A percentile compares a stretch with the other conserved stretches of the same genome.
Evolutionary conservation across 805 yeast genomes (phyloP).

Genomic region (Peterozyma toletana): DNA sequence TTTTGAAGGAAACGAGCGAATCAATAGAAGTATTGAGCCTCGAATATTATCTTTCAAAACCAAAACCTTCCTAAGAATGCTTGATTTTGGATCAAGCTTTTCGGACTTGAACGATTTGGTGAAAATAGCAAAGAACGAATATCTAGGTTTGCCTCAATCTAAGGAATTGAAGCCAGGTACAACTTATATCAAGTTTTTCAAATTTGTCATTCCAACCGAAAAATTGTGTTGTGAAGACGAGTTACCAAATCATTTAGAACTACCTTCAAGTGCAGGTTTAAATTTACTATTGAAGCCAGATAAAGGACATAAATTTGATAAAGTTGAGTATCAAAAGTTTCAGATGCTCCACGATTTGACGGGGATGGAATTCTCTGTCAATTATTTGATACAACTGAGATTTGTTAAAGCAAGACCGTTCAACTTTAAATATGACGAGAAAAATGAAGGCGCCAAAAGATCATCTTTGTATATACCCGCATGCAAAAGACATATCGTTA

Average conservation of each 20-base stretch:
- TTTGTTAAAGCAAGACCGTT: neutral
- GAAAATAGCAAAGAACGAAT: conserved; percentile 17
- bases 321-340: neutral
- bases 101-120: conserved; percentile 19
- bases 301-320: neutral
- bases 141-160: conserved; percentile 35
- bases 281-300: neutral
- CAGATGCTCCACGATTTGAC: neutral
- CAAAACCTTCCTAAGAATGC: conserved; percentile 51
- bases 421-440: neutral
- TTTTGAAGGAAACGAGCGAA: conserved; percentile 3
- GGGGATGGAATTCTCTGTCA: neutral
- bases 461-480: neutral
- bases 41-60: conserved; percentile 18
- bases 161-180: conserved; percentile 36
- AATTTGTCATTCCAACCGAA: conserved; percentile 45
- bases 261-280: neutral
- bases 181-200: conserved; percentile 47
- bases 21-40: neutral
- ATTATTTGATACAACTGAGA: neutral
- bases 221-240: conserved; percentile 47
- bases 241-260: conserved; percentile 11
- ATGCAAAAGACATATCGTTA: neutral
- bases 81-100: conserved; percentile 49
- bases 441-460: no score